These are phyloP conservation scores for Fallopia convolvulus DNA, from an alignment of 148 eudicot genomes.

Conservation along the genomic window DNA sequence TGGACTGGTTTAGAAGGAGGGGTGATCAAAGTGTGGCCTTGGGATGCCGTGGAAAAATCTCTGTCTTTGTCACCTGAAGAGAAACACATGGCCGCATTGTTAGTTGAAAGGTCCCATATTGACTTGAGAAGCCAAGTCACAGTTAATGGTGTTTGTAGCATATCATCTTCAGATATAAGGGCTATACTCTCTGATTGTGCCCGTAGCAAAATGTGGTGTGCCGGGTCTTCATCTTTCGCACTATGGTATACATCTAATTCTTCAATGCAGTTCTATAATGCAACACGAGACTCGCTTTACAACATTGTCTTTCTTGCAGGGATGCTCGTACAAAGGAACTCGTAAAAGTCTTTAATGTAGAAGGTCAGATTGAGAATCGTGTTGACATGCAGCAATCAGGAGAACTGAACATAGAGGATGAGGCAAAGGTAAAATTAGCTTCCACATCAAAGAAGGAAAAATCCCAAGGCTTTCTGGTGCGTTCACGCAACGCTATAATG, in stretches of 20 bases:
- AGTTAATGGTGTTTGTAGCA: slow-evolving; percentile 80
- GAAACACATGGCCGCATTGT: slow-evolving; percentile 83
- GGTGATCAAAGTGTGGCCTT: slow-evolving; percentile 74
- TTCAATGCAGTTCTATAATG: background rate
- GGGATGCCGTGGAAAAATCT: slow-evolving; percentile 88
- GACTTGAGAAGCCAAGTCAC: slow-evolving; percentile 87
- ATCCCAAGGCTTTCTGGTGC: slow-evolving; percentile 70
- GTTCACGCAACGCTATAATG: slow-evolving; percentile 91
- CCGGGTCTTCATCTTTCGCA: slow-evolving; percentile 70
- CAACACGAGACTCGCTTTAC: background rate
- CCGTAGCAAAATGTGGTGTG: slow-evolving; percentile 81
- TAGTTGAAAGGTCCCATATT: slow-evolving; percentile 69
- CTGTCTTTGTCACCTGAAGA: slow-evolving; percentile 79
- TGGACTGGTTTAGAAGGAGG: slow-evolving; percentile 94
- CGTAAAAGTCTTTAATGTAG: slow-evolving; percentile 72
- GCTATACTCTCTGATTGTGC: slow-evolving; percentile 58
- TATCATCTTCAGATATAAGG: slow-evolving; percentile 89
- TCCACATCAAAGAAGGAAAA: slow-evolving; percentile 78
- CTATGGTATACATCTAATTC: slow-evolving; percentile 44
- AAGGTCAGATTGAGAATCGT: slow-evolving; percentile 86
- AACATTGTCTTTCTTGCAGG: slow-evolving; percentile 32
- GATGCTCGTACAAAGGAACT: slow-evolving; percentile 98
- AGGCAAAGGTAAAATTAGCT: slow-evolving; percentile 66
- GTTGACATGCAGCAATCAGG: slow-evolving; percentile 63
- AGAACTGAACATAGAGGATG: slow-evolving; percentile 71